Conservation (phyloP, 352 stramenopile genomes). For the Globisporangium carolinianum region DNA sequence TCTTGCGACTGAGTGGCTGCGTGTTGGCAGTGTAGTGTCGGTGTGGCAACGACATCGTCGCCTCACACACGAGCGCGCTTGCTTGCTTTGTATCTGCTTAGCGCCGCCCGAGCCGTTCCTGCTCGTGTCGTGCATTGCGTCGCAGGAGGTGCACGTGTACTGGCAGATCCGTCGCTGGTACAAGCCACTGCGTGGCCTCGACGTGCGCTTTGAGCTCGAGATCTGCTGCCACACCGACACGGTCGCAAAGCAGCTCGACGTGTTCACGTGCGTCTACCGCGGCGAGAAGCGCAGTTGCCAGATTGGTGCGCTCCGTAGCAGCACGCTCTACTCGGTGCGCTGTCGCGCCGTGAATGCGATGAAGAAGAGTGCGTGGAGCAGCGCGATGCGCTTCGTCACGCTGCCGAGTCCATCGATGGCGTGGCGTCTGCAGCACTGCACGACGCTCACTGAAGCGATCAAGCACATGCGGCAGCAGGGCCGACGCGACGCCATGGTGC, state of each 20-base stretch:
- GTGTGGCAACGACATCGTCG: background rate
- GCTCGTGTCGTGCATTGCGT: conserved; percentile 37
- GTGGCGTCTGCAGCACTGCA: conserved; percentile 49
- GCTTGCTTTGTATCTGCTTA: conserved; percentile 7
- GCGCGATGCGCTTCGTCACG: conserved; percentile 38
- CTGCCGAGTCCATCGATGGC: conserved; percentile 40
- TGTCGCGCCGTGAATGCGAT: conserved; percentile 42
- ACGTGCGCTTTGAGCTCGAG: conserved; percentile 49
- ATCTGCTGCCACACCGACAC: conserved; percentile 24
- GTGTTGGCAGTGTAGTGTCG: background rate
- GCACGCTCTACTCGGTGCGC: conserved; percentile 42
- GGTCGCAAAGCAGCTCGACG: conserved; percentile 13
- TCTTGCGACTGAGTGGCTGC: no score
- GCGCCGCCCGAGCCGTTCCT: conserved; percentile 51
- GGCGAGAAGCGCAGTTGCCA: conserved; percentile 25
- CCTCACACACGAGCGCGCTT: background rate
- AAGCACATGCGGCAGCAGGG: conserved; percentile 24
- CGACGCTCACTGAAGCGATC: conserved; percentile 36
- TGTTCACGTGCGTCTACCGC: conserved; percentile 36
- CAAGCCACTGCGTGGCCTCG: conserved; percentile 27
- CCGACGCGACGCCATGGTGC: conserved; percentile 15
- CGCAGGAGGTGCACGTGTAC: conserved; percentile 38
- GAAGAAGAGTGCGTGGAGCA: conserved; percentile 48
- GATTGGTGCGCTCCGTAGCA: conserved; percentile 22
- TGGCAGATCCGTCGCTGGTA: conserved; percentile 50